A percentile compares a stretch with the other conserved stretches of the same genome.
Conservation (phyloP, 2,329 filamentous ascomycete species). For the Botrytis byssoidea region DNA sequence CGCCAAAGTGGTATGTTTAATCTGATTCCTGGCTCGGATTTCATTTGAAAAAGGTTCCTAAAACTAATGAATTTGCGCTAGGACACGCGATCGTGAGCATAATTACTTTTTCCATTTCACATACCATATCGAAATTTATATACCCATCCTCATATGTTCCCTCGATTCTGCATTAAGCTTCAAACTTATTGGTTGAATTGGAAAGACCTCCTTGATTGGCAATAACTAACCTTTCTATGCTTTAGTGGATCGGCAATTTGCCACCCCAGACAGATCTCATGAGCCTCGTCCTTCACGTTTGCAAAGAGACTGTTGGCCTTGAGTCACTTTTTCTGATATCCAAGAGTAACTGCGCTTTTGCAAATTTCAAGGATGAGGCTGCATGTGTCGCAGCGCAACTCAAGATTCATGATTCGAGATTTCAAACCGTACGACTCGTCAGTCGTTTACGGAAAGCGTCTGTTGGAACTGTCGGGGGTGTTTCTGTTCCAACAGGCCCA, state of each 20-base stretch:
- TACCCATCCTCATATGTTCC: neutral
- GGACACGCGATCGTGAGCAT: slow-evolving; percentile 68
- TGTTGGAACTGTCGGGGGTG: slow-evolving; percentile 37
- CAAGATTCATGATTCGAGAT: slow-evolving; percentile 86
- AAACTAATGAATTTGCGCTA: slow-evolving; percentile 37
- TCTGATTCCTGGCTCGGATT: neutral
- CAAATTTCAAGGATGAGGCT: slow-evolving; percentile 83
- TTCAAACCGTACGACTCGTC: slow-evolving; percentile 80
- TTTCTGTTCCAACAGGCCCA: slow-evolving; percentile 36
- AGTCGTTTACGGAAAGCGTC: slow-evolving; percentile 70
- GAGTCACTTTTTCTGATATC: slow-evolving; percentile 93
- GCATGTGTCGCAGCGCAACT: slow-evolving; percentile 75
- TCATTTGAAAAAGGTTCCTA: neutral
- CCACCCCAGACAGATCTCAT: slow-evolving; percentile 80
- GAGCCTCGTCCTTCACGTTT: slow-evolving; percentile 88
- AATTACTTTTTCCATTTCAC: neutral
- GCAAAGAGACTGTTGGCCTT: slow-evolving; percentile 69
- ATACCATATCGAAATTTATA: neutral
- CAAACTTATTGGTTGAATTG: neutral
- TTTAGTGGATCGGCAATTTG: slow-evolving; percentile 83
- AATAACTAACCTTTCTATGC: neutral
- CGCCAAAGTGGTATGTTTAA: slow-evolving; percentile 57
- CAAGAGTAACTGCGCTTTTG: slow-evolving; percentile 96
- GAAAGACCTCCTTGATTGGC: too few relatives aligned
- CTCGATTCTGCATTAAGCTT: neutral